These are phyloP conservation scores for Teunomyces barrocoloradensis DNA, from an alignment of 805 yeast species.

Conservation along the genomic window DNA sequence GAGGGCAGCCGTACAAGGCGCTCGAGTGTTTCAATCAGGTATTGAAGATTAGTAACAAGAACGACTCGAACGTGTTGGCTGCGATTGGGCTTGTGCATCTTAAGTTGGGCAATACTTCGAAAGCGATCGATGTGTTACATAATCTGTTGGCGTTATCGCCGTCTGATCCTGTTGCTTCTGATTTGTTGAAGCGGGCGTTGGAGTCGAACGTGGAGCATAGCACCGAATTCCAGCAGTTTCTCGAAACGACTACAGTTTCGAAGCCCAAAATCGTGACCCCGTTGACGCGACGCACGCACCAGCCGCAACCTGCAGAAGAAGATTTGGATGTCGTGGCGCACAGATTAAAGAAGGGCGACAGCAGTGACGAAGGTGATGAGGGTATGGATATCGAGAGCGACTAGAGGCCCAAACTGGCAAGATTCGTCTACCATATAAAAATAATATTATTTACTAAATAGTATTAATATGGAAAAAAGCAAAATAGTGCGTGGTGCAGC, in stretches of 20 bases:
- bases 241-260: background rate
- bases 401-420: slow-evolving; percentile 13
- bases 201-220: slow-evolving; percentile 48
- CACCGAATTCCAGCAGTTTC: slow-evolving; percentile 16
- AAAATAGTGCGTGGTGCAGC: too few relatives aligned
- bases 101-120: slow-evolving; percentile 58
- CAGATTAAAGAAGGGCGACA: slow-evolving; percentile 1
- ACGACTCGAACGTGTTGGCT: slow-evolving; percentile 67
- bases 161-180: slow-evolving; percentile 80
- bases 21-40: slow-evolving; percentile 76
- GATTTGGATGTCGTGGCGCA: background rate
- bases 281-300: slow-evolving; percentile 16
- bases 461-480: too few relatives aligned
- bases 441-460: too few relatives aligned
- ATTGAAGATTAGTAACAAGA: slow-evolving; percentile 62
- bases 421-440: background rate
- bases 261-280: slow-evolving; percentile 18
- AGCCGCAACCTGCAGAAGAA: background rate
- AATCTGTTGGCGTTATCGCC: slow-evolving; percentile 77
- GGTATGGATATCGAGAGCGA: slow-evolving; percentile 61
- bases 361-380: slow-evolving; percentile 17
- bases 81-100: slow-evolving; percentile 83
- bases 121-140: slow-evolving; percentile 76
- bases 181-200: slow-evolving; percentile 74
- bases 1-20: slow-evolving; percentile 62